Evolutionary conservation across 768 basidiomycete species (phyloP).

Genomic region (Mycena capillaripes): DNA sequence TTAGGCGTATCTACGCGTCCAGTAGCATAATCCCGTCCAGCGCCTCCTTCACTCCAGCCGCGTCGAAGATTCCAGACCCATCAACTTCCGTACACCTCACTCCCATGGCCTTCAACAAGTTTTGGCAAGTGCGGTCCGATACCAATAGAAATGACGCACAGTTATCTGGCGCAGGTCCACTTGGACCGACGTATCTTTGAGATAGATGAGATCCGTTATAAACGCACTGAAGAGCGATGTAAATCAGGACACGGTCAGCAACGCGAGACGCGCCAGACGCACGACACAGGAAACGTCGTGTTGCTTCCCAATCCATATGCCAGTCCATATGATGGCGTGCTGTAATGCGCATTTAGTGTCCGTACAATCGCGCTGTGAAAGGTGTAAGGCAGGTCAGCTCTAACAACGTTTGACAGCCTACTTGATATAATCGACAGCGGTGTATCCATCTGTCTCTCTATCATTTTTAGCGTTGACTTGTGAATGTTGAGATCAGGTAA

Average conservation of each 20-base stretch:
- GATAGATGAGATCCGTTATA: constrained; percentile 87
- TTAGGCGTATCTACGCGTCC: constrained; percentile 9
- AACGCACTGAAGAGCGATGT: constrained; percentile 61
- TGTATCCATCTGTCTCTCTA: constrained; percentile 90
- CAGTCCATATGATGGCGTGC: constrained; percentile 65
- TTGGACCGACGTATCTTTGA: constrained; percentile 71
- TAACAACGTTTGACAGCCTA: constrained; percentile 47
- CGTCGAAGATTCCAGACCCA: constrained; percentile 55
- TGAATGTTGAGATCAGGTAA: too few species aligned
- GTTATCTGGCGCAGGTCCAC: constrained; percentile 74
- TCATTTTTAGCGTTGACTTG: constrained; percentile 95
- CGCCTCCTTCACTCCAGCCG: constrained; percentile 58
- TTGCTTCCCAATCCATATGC: constrained; percentile 58
- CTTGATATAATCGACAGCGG: constrained; percentile 87
- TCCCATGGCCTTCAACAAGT: constrained; percentile 63
- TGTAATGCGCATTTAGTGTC: constrained; percentile 77
- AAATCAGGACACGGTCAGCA: not conserved
- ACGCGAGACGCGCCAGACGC: constrained; percentile 4
- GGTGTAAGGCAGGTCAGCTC: constrained; percentile 20
- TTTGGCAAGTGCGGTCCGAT: constrained; percentile 8
- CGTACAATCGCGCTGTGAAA: constrained; percentile 70
- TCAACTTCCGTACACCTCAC: constrained; percentile 70
- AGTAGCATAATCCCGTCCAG: constrained; percentile 48
- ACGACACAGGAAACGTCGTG: constrained; percentile 77
- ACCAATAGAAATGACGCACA: constrained; percentile 58